Percentiles rank a stretch among this genome's conserved stretches.
phyloP scores from a whole-genome alignment of 345 rosid genomes.

The Litchi chinensis region DNA sequence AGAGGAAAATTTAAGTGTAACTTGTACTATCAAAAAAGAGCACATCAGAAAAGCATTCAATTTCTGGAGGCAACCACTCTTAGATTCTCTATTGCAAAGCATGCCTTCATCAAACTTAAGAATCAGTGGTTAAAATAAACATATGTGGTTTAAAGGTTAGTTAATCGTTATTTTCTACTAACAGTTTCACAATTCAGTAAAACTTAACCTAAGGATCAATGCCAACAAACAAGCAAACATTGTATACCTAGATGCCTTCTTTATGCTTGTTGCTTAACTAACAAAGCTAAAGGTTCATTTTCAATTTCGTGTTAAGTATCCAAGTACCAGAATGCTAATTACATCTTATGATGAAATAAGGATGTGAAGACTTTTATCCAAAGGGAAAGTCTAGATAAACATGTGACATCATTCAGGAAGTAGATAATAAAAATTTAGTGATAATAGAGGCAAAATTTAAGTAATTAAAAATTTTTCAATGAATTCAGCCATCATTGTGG shows the following conservation, averaged over 20 bases:
- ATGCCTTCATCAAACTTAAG: neutral
- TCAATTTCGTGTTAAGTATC: neutral
- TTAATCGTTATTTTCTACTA: slow-evolving; percentile 9
- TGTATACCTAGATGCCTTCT: neutral
- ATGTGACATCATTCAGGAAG: neutral
- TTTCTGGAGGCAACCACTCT: neutral
- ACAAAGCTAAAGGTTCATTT: neutral
- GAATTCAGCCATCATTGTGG: neutral
- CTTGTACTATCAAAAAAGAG: neutral
- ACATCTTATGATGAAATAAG: neutral
- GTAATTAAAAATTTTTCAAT: neutral
- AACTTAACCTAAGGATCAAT: neutral
- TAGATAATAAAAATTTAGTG: too few species aligned
- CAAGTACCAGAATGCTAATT: neutral
- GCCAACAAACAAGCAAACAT: slow-evolving; percentile 2
- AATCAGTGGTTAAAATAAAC: neutral
- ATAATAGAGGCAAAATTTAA: neutral
- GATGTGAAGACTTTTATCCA: neutral
- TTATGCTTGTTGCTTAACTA: neutral
- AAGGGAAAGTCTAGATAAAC: neutral
- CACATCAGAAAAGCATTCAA: neutral
- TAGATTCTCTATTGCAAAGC: neutral
- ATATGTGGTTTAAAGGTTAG: neutral
- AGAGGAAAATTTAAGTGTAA: neutral
- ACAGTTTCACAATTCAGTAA: neutral